phyloP scores from a whole-genome alignment of 352 stramenopile genomes.

The Pythium periplocum region DNA sequence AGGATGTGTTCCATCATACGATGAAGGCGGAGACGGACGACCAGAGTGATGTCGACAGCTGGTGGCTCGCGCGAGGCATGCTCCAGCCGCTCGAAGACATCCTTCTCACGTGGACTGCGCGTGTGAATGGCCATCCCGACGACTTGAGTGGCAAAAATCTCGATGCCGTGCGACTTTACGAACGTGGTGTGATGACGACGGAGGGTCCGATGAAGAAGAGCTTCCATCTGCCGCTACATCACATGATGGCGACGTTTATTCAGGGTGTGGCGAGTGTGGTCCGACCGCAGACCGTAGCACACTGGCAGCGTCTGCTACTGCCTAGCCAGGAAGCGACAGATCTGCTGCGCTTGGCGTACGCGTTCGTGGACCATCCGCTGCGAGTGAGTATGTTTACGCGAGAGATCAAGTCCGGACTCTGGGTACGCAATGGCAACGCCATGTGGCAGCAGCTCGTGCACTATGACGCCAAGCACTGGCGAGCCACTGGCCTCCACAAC shows the following conservation, averaged over 20 bases:
- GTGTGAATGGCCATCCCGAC: conserved; percentile 28
- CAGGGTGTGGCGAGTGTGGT: conserved; percentile 44
- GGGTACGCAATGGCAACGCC: conserved; percentile 71
- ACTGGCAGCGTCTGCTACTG: conserved; percentile 38
- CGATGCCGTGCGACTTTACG: conserved; percentile 7
- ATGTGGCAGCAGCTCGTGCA: conserved; percentile 81
- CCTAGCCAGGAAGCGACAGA: conserved; percentile 12
- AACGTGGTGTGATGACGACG: background rate
- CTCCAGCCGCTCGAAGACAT: conserved; percentile 31
- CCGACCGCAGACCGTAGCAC: conserved; percentile 22
- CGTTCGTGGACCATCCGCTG: conserved; percentile 38
- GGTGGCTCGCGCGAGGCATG: conserved; percentile 37
- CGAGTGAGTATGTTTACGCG: conserved; percentile 58
- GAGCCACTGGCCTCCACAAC: conserved; percentile 65
- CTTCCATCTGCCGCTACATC: conserved; percentile 73
- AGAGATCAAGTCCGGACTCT: conserved; percentile 70
- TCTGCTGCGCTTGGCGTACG: conserved; percentile 44
- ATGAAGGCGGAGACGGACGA: background rate
- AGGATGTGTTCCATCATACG: conserved; percentile 7
- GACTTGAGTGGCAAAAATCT: background rate
- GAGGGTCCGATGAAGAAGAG: conserved; percentile 40
- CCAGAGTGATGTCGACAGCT: conserved; percentile 10
- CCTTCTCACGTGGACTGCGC: conserved; percentile 27
- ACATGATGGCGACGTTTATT: conserved; percentile 63
- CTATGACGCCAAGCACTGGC: conserved; percentile 81